Evolutionary conservation across 148 eudicot genomes (phyloP).

Genomic region (Vaccinium darrowii): DNA sequence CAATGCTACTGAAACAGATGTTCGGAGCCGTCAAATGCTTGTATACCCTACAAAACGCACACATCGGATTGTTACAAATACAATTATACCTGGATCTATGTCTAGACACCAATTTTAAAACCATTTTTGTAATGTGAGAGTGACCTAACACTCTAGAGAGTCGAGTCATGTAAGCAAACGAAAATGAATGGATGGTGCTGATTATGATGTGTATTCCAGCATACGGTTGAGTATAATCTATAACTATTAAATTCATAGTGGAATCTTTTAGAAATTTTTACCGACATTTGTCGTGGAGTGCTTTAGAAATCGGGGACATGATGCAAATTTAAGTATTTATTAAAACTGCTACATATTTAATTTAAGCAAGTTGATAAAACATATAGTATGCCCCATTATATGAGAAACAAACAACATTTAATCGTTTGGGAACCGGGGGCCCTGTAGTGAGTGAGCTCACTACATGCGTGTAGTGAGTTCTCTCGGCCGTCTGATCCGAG

Average conservation of each 20-base stretch:
- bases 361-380: not conserved
- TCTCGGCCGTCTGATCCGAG: no score
- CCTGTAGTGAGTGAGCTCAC: no score
- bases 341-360: not conserved
- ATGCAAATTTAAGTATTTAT: not conserved
- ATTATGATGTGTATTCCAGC: not conserved
- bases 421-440: no score
- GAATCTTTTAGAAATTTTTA: not conserved
- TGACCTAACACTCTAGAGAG: not conserved
- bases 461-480: no score
- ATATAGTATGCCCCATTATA: not conserved
- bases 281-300: not conserved
- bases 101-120: not conserved
- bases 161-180: not conserved
- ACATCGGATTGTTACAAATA: no score
- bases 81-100: no score
- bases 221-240: not conserved
- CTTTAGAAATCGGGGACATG: constrained; percentile 8
- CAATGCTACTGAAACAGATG: no score
- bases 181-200: not conserved
- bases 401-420: constrained; percentile 5
- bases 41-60: no score
- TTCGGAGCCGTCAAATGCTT: no score
- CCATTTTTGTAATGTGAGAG: not conserved
- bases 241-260: not conserved